Percentiles rank a stretch among this genome's conserved stretches.
Conservation (phyloP, 2,329 filamentous ascomycete species). For the Diplodia corticola region DNA sequence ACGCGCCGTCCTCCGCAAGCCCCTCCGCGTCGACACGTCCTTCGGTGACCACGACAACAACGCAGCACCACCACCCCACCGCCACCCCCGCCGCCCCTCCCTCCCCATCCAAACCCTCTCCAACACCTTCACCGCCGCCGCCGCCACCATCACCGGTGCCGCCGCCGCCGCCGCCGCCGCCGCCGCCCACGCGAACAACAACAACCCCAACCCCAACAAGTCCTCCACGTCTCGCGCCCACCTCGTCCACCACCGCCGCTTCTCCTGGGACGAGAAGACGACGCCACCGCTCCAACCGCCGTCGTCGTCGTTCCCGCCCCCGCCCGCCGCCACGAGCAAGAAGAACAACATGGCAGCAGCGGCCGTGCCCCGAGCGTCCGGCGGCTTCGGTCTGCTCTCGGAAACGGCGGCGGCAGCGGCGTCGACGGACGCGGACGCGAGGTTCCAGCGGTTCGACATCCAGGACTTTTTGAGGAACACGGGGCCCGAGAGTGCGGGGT, state of each 20-base stretch:
- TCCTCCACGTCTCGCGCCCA: neutral
- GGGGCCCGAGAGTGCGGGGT: conserved; percentile 30
- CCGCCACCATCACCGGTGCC: neutral
- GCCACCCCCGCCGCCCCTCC: neutral
- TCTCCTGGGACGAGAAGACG: neutral
- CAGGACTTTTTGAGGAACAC: conserved; percentile 43
- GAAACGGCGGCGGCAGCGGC: neutral
- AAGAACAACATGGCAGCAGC: neutral
- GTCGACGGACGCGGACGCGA: neutral
- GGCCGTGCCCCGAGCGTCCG: neutral
- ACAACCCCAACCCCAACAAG: neutral
- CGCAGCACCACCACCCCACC: neutral
- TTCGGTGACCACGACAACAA: neutral
- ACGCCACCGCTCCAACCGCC: neutral
- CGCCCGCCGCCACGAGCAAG: no score
- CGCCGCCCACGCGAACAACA: neutral
- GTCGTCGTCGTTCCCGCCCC: neutral
- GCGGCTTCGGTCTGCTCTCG: neutral
- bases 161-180: neutral
- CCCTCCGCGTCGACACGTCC: conserved; percentile 4
- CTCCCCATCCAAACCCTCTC: neutral
- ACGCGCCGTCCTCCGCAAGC: neutral
- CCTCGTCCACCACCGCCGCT: neutral
- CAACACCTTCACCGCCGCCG: neutral
- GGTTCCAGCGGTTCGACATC: conserved; percentile 31